Evolutionary conservation across 129 eudicot genomes (phyloP), one percentile per base, ranked within the genome.

Genomic region (Artemisia tridentata): DNA sequence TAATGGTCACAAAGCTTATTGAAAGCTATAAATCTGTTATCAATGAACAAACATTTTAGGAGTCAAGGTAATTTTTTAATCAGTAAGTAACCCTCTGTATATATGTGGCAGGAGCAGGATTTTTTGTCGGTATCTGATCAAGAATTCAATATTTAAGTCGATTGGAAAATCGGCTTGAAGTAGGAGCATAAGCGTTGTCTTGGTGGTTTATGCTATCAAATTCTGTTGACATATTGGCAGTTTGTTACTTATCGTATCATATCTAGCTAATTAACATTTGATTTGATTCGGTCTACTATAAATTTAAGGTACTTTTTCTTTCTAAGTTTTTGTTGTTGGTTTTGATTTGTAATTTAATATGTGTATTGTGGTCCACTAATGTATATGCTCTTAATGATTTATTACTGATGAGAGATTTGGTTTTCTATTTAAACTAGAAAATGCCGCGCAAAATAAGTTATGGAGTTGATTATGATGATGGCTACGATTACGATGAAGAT

Each of bases 381-480:
- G 46, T 66, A 57, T 71, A 58, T 21, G 58, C 17, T 58, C 13
- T 16, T 46, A 55, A 19, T 10, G 41, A 19, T 38, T 34, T 21
- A 23, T 55, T 18, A 18, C 62, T 67, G 55, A 67, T 58, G 20
- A 61, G 71, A 64, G 38, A 34, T 20, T 61, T 38, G 69, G 60
- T 12, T 70, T 63, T 52, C 20, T 6, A 15, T 43, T 52, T 17
- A 19, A 54, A 77, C 72, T 66, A 78, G 81, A 47, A 78, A 53
- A 92, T 92, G 98, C 92, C 98, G 75, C 96, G 88, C 27, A 92
- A 92, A 84, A 81, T 79, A 34, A 64, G 68, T 29, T 80, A 82
- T 74, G 92, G 92, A 75, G 76, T 81, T 67, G 90, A 87, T 76
- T 80, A 68, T 19, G 90, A 87, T 59, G 96, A 86, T 3, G 82